Evolutionary conservation across 2,329 filamentous ascomycete species (phyloP).

Genomic region (Diplocarpon mali): DNA sequence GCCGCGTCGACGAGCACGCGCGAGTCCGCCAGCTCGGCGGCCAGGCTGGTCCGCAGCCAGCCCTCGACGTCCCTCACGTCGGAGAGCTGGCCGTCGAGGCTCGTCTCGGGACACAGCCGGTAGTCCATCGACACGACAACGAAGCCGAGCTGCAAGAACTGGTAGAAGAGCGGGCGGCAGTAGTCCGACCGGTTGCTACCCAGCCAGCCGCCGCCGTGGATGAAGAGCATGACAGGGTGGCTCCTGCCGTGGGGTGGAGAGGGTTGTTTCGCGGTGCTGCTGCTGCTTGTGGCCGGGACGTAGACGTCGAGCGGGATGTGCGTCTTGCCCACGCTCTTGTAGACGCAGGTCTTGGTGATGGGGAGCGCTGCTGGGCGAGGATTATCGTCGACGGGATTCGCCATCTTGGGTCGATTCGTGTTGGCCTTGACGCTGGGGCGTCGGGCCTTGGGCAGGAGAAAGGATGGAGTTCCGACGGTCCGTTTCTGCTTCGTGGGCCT

Average conservation of each 20-base stretch:
- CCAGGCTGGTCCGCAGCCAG: conserved; percentile 12
- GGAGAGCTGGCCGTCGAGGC: conserved; percentile 7
- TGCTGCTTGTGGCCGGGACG: neutral
- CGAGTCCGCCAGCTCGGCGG: neutral
- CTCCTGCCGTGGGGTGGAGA: neutral
- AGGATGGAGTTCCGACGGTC: too few species aligned
- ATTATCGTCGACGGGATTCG: neutral
- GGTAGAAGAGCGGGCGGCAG: conserved; percentile 11
- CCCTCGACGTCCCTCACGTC: conserved; percentile 15
- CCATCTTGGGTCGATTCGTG: too few species aligned
- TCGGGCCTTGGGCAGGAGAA: too few species aligned
- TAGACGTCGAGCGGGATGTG: conserved; percentile 11
- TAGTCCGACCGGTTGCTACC: conserved; percentile 12
- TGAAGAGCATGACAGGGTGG: conserved; percentile 12
- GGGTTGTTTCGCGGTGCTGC: neutral
- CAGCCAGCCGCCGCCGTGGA: conserved; percentile 17
- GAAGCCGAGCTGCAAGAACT: conserved; percentile 12
- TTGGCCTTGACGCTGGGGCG: too few species aligned
- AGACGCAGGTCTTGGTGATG: conserved; percentile 12
- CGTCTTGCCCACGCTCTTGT: conserved; percentile 8
- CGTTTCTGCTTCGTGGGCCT: too few species aligned
- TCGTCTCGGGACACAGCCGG: conserved; percentile 13
- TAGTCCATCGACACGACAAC: conserved; percentile 16
- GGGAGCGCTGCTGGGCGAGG: conserved; percentile 7
- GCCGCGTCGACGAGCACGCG: neutral